Evolutionary conservation across 352 stramenopile genomes (phyloP), one percentile per base, ranked within the genome.

Genomic region (Phytophthora agathidicida): DNA sequence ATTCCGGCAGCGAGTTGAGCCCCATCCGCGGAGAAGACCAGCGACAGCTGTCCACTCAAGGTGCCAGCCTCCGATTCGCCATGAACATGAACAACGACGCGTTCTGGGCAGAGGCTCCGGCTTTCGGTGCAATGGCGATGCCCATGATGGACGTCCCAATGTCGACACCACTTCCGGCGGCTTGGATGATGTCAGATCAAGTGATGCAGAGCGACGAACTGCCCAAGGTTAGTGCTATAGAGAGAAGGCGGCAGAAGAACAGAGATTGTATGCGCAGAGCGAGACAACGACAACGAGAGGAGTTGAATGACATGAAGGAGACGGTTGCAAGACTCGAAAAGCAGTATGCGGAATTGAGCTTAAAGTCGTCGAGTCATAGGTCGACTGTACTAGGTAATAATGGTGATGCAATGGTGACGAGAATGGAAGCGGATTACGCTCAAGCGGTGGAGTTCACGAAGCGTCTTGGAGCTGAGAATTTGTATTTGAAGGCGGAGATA

Each of bases 261-360:
- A 38, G 69, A 22, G 73, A 79, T 14, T 80, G 62, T 20, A 83
- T 83, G 73, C 69, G 70, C 4, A 30, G 52, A 31, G 69, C 73
- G 14, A 63, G 73, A 23, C 73, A 80, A 36, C 51, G 49, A n/a
- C 66, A 83, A 41, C 35, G 57, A 14, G 59, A 76, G 13, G 59
- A 77, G 32, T 45, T 77, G 7, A 44, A 64, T 8, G 26, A 26
- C 2, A 75, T 83, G 73, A 74, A 69, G 32, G 35, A 8, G 7
- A 73, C 50, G 5, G 64, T 83, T 38, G 44, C 52, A 17, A 44
- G 41, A n/a, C 73, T 83, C 4, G 70, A 83, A 49, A 51, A 60
- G 9, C 67, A 78, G 33, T 78, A 78, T 41, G 67, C 60, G 0
- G 35, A 51, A 8, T 22, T 83, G 7, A 78, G 51, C 28, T 32